Conservation (phyloP, 805 yeast species). For the Ogataea minuta region DNA sequence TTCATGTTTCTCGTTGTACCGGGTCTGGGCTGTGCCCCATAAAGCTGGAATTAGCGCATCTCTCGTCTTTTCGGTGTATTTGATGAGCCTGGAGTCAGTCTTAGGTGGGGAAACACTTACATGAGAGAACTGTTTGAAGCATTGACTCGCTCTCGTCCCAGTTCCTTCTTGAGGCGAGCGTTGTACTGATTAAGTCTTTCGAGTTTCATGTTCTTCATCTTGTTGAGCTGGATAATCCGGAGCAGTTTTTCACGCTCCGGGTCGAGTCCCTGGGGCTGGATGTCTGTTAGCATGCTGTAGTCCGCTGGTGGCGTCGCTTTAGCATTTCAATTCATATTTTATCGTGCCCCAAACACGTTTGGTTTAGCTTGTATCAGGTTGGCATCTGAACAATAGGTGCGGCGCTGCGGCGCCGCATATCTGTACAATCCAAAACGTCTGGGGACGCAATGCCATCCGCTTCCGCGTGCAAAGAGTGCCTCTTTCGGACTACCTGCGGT, state of each 20-base stretch:
- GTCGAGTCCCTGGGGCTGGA: slow-evolving; percentile 17
- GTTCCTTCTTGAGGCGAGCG: slow-evolving; percentile 46
- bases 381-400: slow-evolving; percentile 1
- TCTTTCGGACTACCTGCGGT: too few species aligned
- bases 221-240: slow-evolving; percentile 43
- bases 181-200: slow-evolving; percentile 61
- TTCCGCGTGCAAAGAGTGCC: not conserved
- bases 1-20: slow-evolving; percentile 31
- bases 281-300: not conserved
- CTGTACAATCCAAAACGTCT: too few species aligned
- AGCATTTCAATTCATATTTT: slow-evolving; percentile 2
- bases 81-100: slow-evolving; percentile 34
- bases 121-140: slow-evolving; percentile 59
- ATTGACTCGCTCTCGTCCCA: slow-evolving; percentile 56
- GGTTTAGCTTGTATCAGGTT: slow-evolving; percentile 8
- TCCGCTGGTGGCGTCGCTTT: slow-evolving; percentile 1
- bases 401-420: too few species aligned
- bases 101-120: slow-evolving; percentile 12
- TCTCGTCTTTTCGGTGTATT: slow-evolving; percentile 41
- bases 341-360: not conserved
- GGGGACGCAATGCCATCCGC: too few species aligned
- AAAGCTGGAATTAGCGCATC: slow-evolving; percentile 47
- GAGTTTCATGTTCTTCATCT: slow-evolving; percentile 47
- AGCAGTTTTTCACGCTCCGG: slow-evolving; percentile 18
- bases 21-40: slow-evolving; percentile 41